Evolutionary conservation across 176 grass and related monocot genomes (phyloP), one percentile per base, ranked within the genome.

Genomic region (Oryza brachyantha): DNA sequence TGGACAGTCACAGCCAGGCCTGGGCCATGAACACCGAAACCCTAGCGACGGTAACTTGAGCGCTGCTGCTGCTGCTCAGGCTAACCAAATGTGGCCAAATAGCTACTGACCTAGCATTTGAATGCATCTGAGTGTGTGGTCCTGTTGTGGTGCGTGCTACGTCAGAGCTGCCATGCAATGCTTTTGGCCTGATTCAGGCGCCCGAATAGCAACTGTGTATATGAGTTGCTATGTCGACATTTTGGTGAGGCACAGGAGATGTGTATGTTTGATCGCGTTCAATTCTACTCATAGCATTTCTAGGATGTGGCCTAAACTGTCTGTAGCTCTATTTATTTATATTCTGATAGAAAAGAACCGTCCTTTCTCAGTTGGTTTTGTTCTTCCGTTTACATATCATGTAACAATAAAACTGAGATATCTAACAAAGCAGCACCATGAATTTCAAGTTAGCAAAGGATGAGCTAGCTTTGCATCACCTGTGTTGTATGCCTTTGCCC

Each of bases 11-110:
- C 92, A 94, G 46, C 75, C 55, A 66, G 86, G 86, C 37, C 27
- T 85, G 66, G 76, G 83, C 24, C 80, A 80, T 0, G 92, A 91
- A 66, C 92, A 88, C 75, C 72, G 84, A 26, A 94, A 81, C 64
- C 86, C 88, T 2, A 83, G 59, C 10, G 92, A 94, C 13, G 82
- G 67, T 16, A 94, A 91, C 36, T 66, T 86, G 22, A 91, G 45
- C 32, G 72, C 76, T 35, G 63, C 38, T 2, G 38, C 74, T 48
- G 61, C 79, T 43, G 78, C 76, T 54, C 92, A 88, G 86, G 81
- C 66, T 66, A 84, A 86, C 76, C 92, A 86, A 64, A 83, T 94
- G 75, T 94, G 92, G 92, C 86, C 86, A 24, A 90, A 86, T 46
- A 77, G 26, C 63, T 94, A 91, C 79, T 94, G 83, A 86, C 70